Base-by-base conservation (phyloP, 2,329 filamentous ascomycete species). In the Beauveria bassiana region DNA sequence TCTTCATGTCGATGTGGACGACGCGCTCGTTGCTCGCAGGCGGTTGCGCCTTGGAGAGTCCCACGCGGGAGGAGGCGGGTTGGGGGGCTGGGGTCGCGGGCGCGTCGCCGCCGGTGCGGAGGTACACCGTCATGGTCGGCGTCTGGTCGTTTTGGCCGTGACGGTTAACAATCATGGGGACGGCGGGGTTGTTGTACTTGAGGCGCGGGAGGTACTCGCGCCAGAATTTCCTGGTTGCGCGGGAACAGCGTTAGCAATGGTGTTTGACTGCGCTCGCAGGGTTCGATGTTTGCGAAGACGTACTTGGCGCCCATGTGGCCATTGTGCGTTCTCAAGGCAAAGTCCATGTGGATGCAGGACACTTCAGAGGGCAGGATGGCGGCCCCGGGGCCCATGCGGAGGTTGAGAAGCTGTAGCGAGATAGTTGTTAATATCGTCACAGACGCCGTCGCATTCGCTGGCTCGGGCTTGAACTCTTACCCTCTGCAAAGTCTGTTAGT, bases 171-270 rank as follows among this genome's bases (percentile, higher is more conserved):
- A 90, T 86, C 83, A 98, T 96, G 49, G 88, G 85, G 51, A 97
- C 75, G 14, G 86, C 78, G 0, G 95, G 95, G 74, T 99, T 99
- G 81, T 96, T 89, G 78, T 87, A 99, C 81, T 99, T 97, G 67
- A 99, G 81, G 62, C 91, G 86, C 24, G 91, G 90, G 53, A 98
- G 86, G 72, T 86, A 88, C 64, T 87, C 80, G 65, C 84, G 86
- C 90, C 91, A 96, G 82, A 99, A 97, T 78, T 91, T 91, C 70
- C 93, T 96, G 66, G 14, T 16, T 5, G 38, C 34, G 24, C 18
- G 34, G 26, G 51, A 31, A 9, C 72, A 71, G 51, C 10, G 53
- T n/a, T 59, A 26, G 52, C 22, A 22, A 38, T 4, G 14, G 3
- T 22, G 14, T 20, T n/a, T 22, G 12, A 40, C 16, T 16, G 18